phyloP scores from a whole-genome alignment of 1,139 yeast species.

The Sugiyamaella neomexicana region DNA sequence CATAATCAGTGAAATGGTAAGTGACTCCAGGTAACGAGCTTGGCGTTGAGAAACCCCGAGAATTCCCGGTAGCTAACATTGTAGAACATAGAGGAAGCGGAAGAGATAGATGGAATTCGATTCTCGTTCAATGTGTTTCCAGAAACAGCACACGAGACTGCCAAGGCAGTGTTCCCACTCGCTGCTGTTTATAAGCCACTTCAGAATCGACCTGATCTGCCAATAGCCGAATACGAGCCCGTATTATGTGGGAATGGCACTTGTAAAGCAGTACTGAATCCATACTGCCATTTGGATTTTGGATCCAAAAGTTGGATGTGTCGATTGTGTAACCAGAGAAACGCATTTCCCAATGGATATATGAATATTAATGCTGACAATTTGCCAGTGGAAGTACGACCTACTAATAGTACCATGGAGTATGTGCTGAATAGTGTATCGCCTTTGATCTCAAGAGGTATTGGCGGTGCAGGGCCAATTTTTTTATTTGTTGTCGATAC shows the following conservation, averaged over 20 bases:
- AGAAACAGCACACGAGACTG: slow-evolving; percentile 57
- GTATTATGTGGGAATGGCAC: slow-evolving; percentile 49
- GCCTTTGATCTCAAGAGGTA: slow-evolving; percentile 25
- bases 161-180: slow-evolving; percentile 59
- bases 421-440: slow-evolving; percentile 48
- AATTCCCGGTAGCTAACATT: no score
- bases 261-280: slow-evolving; percentile 62
- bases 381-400: slow-evolving; percentile 39
- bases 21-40: neutral
- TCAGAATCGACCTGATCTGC: slow-evolving; percentile 50
- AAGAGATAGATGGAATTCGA: slow-evolving; percentile 64
- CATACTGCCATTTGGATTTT: slow-evolving; percentile 49
- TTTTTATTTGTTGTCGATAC: slow-evolving; percentile 69
- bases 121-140: slow-evolving; percentile 70
- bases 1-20: neutral
- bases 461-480: slow-evolving; percentile 39
- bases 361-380: slow-evolving; percentile 28
- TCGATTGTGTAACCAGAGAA: slow-evolving; percentile 58
- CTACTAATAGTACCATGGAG: slow-evolving; percentile 57
- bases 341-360: slow-evolving; percentile 48
- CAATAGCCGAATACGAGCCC: slow-evolving; percentile 47
- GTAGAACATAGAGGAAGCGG: slow-evolving; percentile 44
- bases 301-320: slow-evolving; percentile 60
- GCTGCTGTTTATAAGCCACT: slow-evolving; percentile 69
- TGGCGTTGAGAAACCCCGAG: no score